These are phyloP conservation scores for Penicillium brevicompactum DNA, from an alignment of 2,329 filamentous ascomycete genomes.

Conservation along the genomic window DNA sequence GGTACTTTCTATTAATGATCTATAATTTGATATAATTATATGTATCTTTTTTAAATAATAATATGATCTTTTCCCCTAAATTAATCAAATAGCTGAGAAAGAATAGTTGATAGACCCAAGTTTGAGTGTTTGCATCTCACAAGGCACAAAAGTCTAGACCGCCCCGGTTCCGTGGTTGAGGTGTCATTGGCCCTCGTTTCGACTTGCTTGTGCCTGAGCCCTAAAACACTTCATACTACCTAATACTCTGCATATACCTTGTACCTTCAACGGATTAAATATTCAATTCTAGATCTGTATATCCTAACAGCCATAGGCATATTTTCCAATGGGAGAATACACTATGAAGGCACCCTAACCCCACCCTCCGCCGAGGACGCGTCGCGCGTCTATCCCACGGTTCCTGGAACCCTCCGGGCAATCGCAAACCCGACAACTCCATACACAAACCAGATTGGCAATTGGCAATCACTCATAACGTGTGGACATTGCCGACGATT, in stretches of 20 bases:
- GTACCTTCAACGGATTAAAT: no score
- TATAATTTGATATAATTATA: background rate
- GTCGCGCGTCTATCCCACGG: background rate
- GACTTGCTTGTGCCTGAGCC: background rate
- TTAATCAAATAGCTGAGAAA: background rate
- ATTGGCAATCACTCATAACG: background rate
- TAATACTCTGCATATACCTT: no score
- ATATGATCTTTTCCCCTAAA: no score
- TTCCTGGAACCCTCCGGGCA: background rate
- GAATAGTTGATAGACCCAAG: no score
- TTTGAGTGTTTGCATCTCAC: no score
- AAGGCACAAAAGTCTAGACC: slow-evolving; percentile 20
- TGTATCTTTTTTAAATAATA: background rate
- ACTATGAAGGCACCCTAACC: no score
- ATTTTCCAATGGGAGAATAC: no score
- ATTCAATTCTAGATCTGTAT: no score
- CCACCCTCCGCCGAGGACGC: slow-evolving; percentile 2
- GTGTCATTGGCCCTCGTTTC: slow-evolving; percentile 8
- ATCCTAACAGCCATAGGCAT: background rate
- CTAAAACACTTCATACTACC: background rate
- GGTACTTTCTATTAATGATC: no score
- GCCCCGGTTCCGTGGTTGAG: slow-evolving; percentile 21
- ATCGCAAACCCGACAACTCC: background rate
- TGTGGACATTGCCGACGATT: background rate
- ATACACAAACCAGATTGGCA: background rate